Conservation (phyloP, 768 basidiomycete genomes). For the Naganishia kalamii region DNA sequence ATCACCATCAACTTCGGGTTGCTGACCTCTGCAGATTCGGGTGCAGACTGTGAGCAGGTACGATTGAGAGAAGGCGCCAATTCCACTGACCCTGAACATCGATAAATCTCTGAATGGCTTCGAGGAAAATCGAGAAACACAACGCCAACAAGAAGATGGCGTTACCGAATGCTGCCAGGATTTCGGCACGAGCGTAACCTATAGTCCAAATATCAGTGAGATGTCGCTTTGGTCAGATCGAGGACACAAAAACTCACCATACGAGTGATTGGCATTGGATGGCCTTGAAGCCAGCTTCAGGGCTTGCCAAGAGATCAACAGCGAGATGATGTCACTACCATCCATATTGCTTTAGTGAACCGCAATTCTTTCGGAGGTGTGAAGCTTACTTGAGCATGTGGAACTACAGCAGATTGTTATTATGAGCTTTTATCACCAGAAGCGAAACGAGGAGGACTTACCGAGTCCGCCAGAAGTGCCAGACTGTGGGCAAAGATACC, state of each 20-base stretch:
- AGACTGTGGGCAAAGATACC: slow-evolving; percentile 15
- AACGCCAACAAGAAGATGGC: slow-evolving; percentile 94
- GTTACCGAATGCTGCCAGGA: slow-evolving; percentile 87
- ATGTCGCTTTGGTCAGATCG: no score
- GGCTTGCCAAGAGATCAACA: slow-evolving; percentile 90
- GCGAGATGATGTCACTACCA: slow-evolving; percentile 85
- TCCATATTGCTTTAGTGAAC: no score
- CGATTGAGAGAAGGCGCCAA: not conserved
- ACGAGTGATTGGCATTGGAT: slow-evolving; percentile 1
- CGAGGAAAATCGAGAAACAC: slow-evolving; percentile 90
- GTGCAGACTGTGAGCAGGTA: slow-evolving; percentile 16
- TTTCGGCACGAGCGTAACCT: slow-evolving; percentile 83
- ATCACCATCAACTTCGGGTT: slow-evolving; percentile 82
- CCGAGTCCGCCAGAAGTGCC: slow-evolving; percentile 3
- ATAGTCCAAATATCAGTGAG: slow-evolving; percentile 65
- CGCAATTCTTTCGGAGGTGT: no score
- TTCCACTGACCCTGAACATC: slow-evolving; percentile 51
- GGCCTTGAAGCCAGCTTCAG: slow-evolving; percentile 56
- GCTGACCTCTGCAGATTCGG: slow-evolving; percentile 61
- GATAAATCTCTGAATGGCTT: slow-evolving; percentile 87
- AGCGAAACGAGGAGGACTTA: not conserved
- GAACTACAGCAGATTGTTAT: slow-evolving; percentile 52
- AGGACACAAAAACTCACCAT: slow-evolving; percentile 16
- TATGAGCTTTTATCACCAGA: not conserved
- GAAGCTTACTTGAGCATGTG: slow-evolving; percentile 89